Conservation (phyloP, 352 stramenopile species). For the Plasmopara muralis region DNA sequence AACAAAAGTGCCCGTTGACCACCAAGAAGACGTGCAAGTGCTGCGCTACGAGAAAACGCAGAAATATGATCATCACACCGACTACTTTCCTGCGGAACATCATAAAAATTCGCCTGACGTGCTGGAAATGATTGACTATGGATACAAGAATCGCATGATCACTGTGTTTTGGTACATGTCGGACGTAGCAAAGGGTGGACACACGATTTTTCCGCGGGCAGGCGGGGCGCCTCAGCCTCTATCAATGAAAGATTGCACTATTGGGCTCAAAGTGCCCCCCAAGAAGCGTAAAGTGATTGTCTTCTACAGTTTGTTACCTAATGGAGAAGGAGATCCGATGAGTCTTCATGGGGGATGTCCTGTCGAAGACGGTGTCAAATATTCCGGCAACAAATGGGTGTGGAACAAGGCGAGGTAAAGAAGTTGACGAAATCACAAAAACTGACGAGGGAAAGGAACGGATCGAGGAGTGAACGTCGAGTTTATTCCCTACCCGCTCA, state of each 20-base stretch:
- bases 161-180: constrained; percentile 88
- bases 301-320: constrained; percentile 80
- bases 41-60: constrained; percentile 67
- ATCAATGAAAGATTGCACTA: constrained; percentile 54
- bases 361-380: constrained; percentile 71
- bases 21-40: constrained; percentile 72
- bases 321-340: constrained; percentile 54
- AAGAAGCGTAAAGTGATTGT: constrained; percentile 80
- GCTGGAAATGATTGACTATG: constrained; percentile 51
- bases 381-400: constrained; percentile 79
- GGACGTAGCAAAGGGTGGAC: constrained; percentile 60
- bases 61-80: constrained; percentile 73
- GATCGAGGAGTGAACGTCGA: too few species aligned
- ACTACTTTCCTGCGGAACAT: constrained; percentile 52
- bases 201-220: constrained; percentile 75
- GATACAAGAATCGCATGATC: constrained; percentile 80
- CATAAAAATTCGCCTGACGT: constrained; percentile 40
- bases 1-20: constrained; percentile 45
- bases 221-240: constrained; percentile 38
- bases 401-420: constrained; percentile 61
- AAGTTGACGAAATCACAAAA: too few species aligned
- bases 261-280: constrained; percentile 55
- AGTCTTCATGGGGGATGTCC: constrained; percentile 70
- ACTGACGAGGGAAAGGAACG: too few species aligned
- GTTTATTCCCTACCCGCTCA: too few species aligned